Conservation (phyloP, 1,284 basidiomycete species). For the Cutaneotrichosporon cavernicola region DNA sequence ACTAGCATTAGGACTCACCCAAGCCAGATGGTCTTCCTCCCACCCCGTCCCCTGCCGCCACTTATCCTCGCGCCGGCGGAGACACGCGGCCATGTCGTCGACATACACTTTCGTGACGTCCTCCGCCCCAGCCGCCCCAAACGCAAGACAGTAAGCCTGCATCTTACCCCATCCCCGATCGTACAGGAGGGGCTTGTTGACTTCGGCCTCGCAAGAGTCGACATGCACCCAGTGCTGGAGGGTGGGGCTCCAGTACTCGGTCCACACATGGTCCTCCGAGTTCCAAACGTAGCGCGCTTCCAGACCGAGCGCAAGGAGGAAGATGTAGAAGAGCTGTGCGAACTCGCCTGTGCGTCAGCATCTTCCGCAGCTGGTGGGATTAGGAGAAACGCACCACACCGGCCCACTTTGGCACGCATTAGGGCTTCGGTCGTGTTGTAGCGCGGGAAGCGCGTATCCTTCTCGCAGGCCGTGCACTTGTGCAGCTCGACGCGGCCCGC, state of each 20-base stretch:
- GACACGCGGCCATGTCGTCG: conserved; percentile 43
- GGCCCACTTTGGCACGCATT: conserved; percentile 49
- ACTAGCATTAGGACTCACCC: conserved; percentile 33
- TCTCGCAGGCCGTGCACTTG: conserved; percentile 36
- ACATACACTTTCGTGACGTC: conserved; percentile 56
- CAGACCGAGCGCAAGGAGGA: conserved; percentile 52
- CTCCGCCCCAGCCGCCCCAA: conserved; percentile 51
- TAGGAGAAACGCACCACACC: conserved; percentile 51
- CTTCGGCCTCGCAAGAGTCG: conserved; percentile 55
- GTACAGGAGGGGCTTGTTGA: conserved; percentile 54
- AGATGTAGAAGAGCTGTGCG: conserved; percentile 56
- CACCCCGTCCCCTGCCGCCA: conserved; percentile 30
- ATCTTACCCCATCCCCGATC: conserved; percentile 57
- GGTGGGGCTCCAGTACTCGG: conserved; percentile 49
- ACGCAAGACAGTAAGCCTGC: conserved; percentile 55
- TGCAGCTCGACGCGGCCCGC: conserved; percentile 53
- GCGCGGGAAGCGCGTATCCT: conserved; percentile 49
- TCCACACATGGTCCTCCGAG: conserved; percentile 58
- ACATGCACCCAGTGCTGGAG: conserved; percentile 55
- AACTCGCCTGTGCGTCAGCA: conserved; percentile 42
- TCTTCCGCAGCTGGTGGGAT: not conserved
- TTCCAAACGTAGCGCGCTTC: conserved; percentile 54
- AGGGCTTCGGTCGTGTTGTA: conserved; percentile 49
- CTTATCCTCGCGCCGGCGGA: conserved; percentile 23
- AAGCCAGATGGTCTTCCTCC: conserved; percentile 38